Base-by-base conservation (phyloP, 1,139 yeast species). In the Debaryomyces coudertii region DNA sequence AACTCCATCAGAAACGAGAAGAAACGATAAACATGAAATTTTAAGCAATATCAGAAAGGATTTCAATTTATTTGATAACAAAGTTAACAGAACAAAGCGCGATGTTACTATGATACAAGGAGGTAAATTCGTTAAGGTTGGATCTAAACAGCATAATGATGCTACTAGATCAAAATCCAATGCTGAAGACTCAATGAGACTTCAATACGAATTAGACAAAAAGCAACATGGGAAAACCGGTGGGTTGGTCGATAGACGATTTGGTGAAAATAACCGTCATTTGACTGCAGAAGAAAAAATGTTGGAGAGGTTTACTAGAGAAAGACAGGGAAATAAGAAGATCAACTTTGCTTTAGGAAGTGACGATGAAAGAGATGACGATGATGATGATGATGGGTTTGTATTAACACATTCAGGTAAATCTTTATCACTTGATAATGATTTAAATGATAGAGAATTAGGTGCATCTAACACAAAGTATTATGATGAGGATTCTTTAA, bases 251-350 rank as follows among this genome's bases (percentile, higher is more conserved):
- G 99, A 95, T 71, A 78, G 90, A 56, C 82, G 99, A 67, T 93
- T 95, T 65, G 99, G 99, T 62, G 99, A 93, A 62, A 80, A 82
- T 56, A 85, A 89, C 65, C 71, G 79, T 29, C 69, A 77, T 42
- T 62, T 95, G 73, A 80, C 86, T 16, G 83, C 84, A 11, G 99
- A 95, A 65, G 97, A 93, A 58, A 89, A 87, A 64, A 92, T 92
- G 97, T 79, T 93, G 68, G 96, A 87, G 60, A 83, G 99, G 70
- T 95, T 90, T 69, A 88, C 97, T 1, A 80, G 85, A 49, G 99
- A 93, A 71, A 79, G 89, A 63, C 95, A 88, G 63, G 69, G 81
- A 1, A 72, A 76, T 16, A 62, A 76, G 57, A 71, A 71, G 48
- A 78, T 82, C 40, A 64, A 83, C 46, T 92, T 84, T 63, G 83